These are phyloP conservation scores for Talaromyces islandicus DNA, from an alignment of 2,329 filamentous ascomycete genomes.

Conservation along the genomic window DNA sequence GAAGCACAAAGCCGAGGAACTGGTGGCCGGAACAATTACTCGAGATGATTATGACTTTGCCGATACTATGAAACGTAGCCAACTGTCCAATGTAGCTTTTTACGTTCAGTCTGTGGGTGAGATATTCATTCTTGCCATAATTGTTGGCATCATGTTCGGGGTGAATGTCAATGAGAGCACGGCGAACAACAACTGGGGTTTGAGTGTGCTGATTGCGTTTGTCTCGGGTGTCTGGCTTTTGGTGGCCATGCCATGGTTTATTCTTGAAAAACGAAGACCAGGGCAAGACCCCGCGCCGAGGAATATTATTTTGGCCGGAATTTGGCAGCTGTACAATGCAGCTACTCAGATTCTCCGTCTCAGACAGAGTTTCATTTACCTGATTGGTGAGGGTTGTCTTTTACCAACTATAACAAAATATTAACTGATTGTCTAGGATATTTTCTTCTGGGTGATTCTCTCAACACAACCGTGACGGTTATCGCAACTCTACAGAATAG, in stretches of 20 bases:
- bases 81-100: slow-evolving; percentile 59
- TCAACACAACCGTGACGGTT: slow-evolving; percentile 66
- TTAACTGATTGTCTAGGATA: slow-evolving; percentile 38
- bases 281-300: slow-evolving; percentile 48
- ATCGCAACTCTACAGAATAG: slow-evolving; percentile 60
- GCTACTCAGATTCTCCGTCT: slow-evolving; percentile 56
- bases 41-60: slow-evolving; percentile 55
- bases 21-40: slow-evolving; percentile 47
- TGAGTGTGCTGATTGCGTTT: slow-evolving; percentile 61
- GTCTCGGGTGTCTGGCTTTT: slow-evolving; percentile 59
- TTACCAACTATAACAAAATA: neutral
- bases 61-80: slow-evolving; percentile 59
- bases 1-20: slow-evolving; percentile 45
- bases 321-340: slow-evolving; percentile 58
- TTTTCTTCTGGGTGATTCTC: slow-evolving; percentile 63
- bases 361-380: slow-evolving; percentile 60
- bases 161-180: slow-evolving; percentile 54
- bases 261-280: slow-evolving; percentile 58
- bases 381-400: slow-evolving; percentile 43
- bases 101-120: slow-evolving; percentile 59
- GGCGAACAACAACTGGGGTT: slow-evolving; percentile 60
- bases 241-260: slow-evolving; percentile 61
- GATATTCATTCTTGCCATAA: slow-evolving; percentile 57
- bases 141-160: slow-evolving; percentile 59
- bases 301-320: slow-evolving; percentile 50